Evolutionary conservation across 306 rosid species (phyloP).

Genomic region (Quercus engelmannii): DNA sequence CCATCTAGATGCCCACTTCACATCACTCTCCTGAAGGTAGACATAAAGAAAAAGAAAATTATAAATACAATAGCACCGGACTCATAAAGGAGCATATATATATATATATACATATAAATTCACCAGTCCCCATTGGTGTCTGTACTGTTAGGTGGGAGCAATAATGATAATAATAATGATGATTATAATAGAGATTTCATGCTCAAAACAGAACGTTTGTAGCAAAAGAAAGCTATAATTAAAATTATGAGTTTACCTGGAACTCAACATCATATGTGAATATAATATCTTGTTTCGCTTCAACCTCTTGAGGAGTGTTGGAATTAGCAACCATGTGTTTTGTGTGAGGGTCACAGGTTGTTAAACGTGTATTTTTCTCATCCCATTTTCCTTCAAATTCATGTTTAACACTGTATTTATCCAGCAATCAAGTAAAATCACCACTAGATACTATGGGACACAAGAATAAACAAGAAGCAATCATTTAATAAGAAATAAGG

Average conservation of each 20-base stretch:
- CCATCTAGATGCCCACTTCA: slow-evolving; percentile 99
- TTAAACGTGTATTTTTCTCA: slow-evolving; percentile 52
- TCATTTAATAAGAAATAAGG: neutral
- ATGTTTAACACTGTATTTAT: slow-evolving; percentile 73
- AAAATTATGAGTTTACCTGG: slow-evolving; percentile 48
- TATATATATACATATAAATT: neutral
- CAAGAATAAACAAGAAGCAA: slow-evolving; percentile 5
- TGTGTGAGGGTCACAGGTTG: slow-evolving; percentile 91
- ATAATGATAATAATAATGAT: neutral
- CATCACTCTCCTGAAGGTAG: slow-evolving; percentile 72
- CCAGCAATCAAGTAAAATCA: slow-evolving; percentile 25
- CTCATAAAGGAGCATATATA: neutral
- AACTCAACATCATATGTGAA: slow-evolving; percentile 96
- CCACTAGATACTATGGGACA: slow-evolving; percentile 11
- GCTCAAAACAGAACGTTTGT: neutral
- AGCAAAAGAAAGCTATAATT: neutral
- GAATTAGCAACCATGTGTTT: slow-evolving; percentile 75
- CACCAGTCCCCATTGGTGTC: neutral
- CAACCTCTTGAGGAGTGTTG: slow-evolving; percentile 93
- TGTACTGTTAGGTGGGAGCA: neutral
- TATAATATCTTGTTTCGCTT: slow-evolving; percentile 73
- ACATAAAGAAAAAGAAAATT: slow-evolving; percentile 19
- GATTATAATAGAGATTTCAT: neutral
- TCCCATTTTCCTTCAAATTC: slow-evolving; percentile 87
- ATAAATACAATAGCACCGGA: slow-evolving; percentile 14